These are phyloP conservation scores for Mycena olivaceomarginata DNA, from an alignment of 768 basidiomycete genomes.

Conservation along the genomic window DNA sequence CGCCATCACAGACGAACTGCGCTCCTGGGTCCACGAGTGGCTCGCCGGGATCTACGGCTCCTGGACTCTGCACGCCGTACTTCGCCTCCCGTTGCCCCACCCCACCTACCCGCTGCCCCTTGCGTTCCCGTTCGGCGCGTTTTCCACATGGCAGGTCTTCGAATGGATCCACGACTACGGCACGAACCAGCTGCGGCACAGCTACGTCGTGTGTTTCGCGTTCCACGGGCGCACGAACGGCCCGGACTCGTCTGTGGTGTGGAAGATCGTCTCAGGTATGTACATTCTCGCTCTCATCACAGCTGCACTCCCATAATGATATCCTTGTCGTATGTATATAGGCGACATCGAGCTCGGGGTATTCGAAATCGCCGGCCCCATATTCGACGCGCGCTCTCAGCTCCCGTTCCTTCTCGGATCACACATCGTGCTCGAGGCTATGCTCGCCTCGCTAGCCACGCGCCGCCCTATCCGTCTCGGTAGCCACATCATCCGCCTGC, in stretches of 20 bases:
- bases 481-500: constrained; percentile 9
- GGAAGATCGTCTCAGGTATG: constrained; percentile 27
- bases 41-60: constrained; percentile 13
- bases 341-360: constrained; percentile 27
- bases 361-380: constrained; percentile 35
- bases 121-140: constrained; percentile 30
- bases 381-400: not conserved
- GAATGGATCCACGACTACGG: constrained; percentile 40
- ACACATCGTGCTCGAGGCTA: constrained; percentile 32
- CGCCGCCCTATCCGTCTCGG: constrained; percentile 27
- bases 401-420: constrained; percentile 33
- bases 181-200: constrained; percentile 16
- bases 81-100: not conserved
- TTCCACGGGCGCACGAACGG: constrained; percentile 34
- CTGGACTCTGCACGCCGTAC: constrained; percentile 12
- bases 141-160: not conserved
- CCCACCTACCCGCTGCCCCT: constrained; percentile 22
- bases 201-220: constrained; percentile 21
- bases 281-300: not conserved
- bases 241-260: constrained; percentile 27
- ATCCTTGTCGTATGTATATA: not conserved
- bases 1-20: constrained; percentile 32
- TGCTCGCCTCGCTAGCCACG: constrained; percentile 26
- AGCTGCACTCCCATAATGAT: not conserved
- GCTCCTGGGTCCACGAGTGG: constrained; percentile 32